Percentiles rank a stretch among this genome's conserved stretches.
Evolutionary conservation across 2,329 filamentous ascomycete species (phyloP).

Genomic region (Didymella keratinophila): DNA sequence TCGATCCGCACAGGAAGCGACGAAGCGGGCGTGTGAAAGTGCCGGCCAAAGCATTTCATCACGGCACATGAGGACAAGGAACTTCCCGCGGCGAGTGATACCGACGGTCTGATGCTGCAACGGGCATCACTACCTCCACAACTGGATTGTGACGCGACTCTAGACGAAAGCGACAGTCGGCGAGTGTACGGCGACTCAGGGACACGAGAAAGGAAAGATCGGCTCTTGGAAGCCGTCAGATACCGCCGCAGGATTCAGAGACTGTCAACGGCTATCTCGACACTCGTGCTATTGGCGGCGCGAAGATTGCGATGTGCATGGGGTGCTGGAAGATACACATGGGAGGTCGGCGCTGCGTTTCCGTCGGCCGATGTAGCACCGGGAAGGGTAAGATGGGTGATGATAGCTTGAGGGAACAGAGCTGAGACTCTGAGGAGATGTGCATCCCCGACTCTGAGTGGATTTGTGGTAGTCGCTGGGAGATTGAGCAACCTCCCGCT

Average conservation of each 20-base stretch:
- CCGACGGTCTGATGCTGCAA: background rate
- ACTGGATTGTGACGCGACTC: background rate
- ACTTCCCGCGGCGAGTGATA: background rate
- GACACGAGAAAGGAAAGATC: background rate
- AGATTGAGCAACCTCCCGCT: background rate
- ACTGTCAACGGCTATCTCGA: background rate
- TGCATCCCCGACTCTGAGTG: background rate
- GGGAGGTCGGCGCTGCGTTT: constrained; percentile 1
- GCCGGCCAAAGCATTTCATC: background rate
- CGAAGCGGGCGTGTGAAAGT: background rate
- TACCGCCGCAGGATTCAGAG: background rate
- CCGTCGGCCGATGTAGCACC: background rate
- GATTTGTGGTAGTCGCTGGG: background rate
- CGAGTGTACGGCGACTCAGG: background rate
- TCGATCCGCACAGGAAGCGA: background rate
- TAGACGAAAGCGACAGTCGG: background rate
- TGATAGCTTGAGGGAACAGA: background rate
- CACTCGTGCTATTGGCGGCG: background rate
- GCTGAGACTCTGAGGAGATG: background rate
- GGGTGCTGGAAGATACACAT: background rate
- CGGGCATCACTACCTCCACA: constrained; percentile 1
- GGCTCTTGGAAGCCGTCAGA: background rate
- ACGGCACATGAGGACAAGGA: background rate
- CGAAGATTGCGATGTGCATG: constrained; percentile 9
- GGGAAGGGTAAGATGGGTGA: constrained; percentile 3